Conservation (phyloP, 1,139 yeast genomes). For the Nakaseomyces delphensis region DNA sequence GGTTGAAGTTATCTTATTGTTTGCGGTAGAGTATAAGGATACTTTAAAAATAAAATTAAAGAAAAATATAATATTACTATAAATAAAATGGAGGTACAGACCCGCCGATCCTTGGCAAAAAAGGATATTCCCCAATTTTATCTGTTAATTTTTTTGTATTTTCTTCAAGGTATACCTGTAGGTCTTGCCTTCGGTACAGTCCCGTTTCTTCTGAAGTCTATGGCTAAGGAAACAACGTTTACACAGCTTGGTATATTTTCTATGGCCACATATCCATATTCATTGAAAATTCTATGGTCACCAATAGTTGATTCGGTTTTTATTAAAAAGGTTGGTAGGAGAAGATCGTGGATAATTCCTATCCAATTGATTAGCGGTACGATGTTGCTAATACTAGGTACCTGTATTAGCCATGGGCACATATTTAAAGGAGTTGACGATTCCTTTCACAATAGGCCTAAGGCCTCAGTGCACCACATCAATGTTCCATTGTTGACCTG, state of each 20-base stretch:
- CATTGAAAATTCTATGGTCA: conserved; percentile 86
- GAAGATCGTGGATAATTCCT: conserved; percentile 93
- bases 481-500: conserved; percentile 28
- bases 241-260: conserved; percentile 88
- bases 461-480: conserved; percentile 13
- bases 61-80: background rate
- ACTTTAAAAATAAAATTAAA: too few species aligned
- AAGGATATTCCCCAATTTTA: conserved; percentile 63
- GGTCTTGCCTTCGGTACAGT: conserved; percentile 93
- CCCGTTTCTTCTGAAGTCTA: conserved; percentile 80
- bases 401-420: conserved; percentile 39
- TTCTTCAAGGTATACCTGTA: conserved; percentile 90
- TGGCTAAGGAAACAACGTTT: conserved; percentile 53
- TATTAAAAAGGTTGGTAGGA: conserved; percentile 57
- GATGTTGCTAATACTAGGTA: conserved; percentile 57
- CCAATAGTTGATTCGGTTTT: conserved; percentile 91
- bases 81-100: background rate
- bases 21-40: too few species aligned
- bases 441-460: conserved; percentile 19
- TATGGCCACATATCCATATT: conserved; percentile 89
- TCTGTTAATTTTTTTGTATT: conserved; percentile 60
- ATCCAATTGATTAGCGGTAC: conserved; percentile 71
- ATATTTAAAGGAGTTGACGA: conserved; percentile 50
- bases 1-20: too few species aligned
- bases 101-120: conserved; percentile 21